Base-by-base conservation (phyloP, 2,329 filamentous ascomycete species). In the Bipolaris sorokiniana region DNA sequence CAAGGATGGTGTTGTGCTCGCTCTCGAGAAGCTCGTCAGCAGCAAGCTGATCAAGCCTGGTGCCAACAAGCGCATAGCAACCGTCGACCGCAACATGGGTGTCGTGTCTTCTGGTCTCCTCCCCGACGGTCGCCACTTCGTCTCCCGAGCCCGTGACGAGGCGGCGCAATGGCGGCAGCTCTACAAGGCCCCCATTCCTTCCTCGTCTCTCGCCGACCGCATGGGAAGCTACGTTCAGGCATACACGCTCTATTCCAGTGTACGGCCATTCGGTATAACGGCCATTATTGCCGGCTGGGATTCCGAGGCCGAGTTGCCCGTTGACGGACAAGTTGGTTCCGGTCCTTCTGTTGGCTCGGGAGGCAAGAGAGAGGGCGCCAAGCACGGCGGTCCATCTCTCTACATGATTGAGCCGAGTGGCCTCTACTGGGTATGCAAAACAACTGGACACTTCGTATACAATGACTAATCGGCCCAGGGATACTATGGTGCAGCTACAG, bases 401-500 rank as follows among this genome's bases (percentile, higher is more conserved):
- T 99, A 97, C 85, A 99, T 99, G 95, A 94, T 99, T 69, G 95
- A 99, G 83, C 95, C 95, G 40, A 97, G 92, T 73, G 95, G 95
- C 54, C 81, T 94, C 67, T 98, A 97, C 84, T 99, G 95, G 95
- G 85, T 87, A 81, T 51, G 80, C 64, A 31, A 18, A 28, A 15
- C 3, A 15, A 11, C 9, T 1, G 1, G 5, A 37, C 46, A 40
- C 15, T 7, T 18, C 10, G 20, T 22, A n/a, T 16, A 5, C 37
- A 23, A 44, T 40, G 57, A 54, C 61, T 51, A 46, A 56, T 34
- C 41, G n/a, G 22, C 22, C 28, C 51, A 87, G 85, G 95, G 95
- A 58, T 99, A 99, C 84, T 97, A 97, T 78, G 95, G 95, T 69
- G 95, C 95, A 37, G 95, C 95, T 48, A 97, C 95, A 13, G 95